These are phyloP conservation scores for Cyclotella cryptica DNA, from an alignment of 108 stramenopile species.

Conservation along the genomic window DNA sequence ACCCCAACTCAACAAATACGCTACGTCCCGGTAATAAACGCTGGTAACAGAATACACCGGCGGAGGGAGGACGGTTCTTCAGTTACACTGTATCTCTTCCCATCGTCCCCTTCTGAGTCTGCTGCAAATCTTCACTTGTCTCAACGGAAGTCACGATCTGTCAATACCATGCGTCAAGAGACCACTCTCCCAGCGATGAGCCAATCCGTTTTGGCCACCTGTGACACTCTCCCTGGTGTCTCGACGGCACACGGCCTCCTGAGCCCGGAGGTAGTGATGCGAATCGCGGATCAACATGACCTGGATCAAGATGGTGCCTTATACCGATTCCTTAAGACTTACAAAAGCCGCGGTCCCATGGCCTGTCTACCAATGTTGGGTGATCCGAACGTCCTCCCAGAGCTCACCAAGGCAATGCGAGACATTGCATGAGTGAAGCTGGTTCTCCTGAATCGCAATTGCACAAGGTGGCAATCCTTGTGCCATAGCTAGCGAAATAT, in stretches of 20 bases:
- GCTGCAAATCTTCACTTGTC: slow-evolving; percentile 26
- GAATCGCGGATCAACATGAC: slow-evolving; percentile 62
- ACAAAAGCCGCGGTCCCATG: slow-evolving; percentile 74
- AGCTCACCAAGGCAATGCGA: slow-evolving; percentile 83
- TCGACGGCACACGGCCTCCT: slow-evolving; percentile 82
- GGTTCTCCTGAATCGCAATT: not conserved
- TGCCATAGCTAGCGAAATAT: not conserved
- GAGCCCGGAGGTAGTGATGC: slow-evolving; percentile 77
- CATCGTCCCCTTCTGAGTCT: slow-evolving; percentile 21
- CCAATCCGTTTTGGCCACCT: slow-evolving; percentile 62
- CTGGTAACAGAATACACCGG: slow-evolving; percentile 22
- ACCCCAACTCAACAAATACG: slow-evolving; percentile 7
- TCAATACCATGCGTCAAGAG: not conserved
- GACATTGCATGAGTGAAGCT: slow-evolving; percentile 49
- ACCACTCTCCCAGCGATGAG: slow-evolving; percentile 40
- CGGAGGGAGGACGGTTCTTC: slow-evolving; percentile 25
- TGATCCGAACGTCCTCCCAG: slow-evolving; percentile 75
- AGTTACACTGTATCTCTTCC: slow-evolving; percentile 38
- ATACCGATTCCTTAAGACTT: slow-evolving; percentile 62
- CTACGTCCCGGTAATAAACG: not conserved
- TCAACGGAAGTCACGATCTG: slow-evolving; percentile 5
- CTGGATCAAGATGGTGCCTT: slow-evolving; percentile 35
- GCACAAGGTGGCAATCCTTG: not conserved
- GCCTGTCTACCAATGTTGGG: slow-evolving; percentile 82
- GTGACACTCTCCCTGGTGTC: slow-evolving; percentile 70